Percentiles rank a stretch among this genome's conserved stretches.
These are phyloP conservation scores for Sanghuangporus weigelae DNA, from an alignment of 1,284 basidiomycete genomes.

Conservation along the genomic window DNA sequence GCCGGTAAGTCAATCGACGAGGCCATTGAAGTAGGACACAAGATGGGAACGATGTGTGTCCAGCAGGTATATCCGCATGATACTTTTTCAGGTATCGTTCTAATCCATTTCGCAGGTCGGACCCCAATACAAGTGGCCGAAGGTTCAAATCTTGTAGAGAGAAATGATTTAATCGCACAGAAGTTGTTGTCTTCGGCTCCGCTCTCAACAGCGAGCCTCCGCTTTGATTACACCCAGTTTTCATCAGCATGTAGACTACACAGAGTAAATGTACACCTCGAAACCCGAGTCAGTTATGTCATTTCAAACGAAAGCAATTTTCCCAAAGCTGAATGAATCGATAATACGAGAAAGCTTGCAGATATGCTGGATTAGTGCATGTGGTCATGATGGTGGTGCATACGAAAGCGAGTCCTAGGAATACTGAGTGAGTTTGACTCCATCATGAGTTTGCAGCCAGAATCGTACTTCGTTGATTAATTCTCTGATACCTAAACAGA, in stretches of 20 bases:
- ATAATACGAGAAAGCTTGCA: neutral
- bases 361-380: neutral
- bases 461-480: constrained; percentile 14
- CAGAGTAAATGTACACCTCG: constrained; percentile 2
- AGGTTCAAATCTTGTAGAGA: constrained; percentile 56
- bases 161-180: neutral
- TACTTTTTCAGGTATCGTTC: neutral
- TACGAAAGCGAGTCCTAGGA: constrained; percentile 11
- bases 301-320: neutral
- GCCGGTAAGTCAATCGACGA: constrained; percentile 79
- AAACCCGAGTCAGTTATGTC: neutral
- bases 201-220: constrained; percentile 18
- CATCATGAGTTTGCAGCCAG: neutral
- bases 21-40: constrained; percentile 84
- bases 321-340: neutral
- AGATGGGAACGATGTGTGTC: constrained; percentile 86
- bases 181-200: neutral
- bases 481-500: constrained; percentile 5
- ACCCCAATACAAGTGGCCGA: constrained; percentile 76
- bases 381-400: constrained; percentile 3
- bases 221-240: constrained; percentile 13
- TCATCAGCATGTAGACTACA: constrained; percentile 12
- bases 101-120: constrained; percentile 46
- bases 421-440: neutral
- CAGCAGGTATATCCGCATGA: constrained; percentile 55